Percentiles rank a stretch among this genome's conserved stretches.
Evolutionary conservation across 345 rosid species (phyloP).

Genomic region (Lepidium aucheri): DNA sequence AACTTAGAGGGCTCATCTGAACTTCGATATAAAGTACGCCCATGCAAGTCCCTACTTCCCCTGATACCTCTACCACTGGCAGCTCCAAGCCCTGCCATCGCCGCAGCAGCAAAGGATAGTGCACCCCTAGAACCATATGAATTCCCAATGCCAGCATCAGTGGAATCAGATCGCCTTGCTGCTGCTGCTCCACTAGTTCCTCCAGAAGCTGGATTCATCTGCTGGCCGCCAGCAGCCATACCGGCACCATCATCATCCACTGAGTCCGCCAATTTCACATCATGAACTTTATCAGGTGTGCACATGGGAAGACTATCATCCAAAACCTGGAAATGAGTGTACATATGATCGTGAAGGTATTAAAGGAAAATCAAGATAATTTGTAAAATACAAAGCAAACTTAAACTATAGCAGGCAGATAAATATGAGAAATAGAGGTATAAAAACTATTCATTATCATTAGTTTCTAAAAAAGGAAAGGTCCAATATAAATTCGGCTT

Average conservation of each 20-base stretch:
- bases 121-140: constrained; percentile 88
- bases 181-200: constrained; percentile 74
- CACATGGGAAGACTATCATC: constrained; percentile 89
- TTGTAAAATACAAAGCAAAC: not conserved
- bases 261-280: constrained; percentile 85
- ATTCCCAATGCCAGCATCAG: constrained; percentile 60
- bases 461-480: not conserved
- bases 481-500: not conserved
- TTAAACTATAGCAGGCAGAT: not conserved
- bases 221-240: constrained; percentile 48
- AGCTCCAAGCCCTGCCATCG: constrained; percentile 97
- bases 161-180: constrained; percentile 62
- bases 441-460: not conserved
- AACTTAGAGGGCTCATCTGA: constrained; percentile 73
- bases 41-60: constrained; percentile 87
- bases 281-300: constrained; percentile 92
- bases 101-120: constrained; percentile 95
- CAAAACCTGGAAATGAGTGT: constrained; percentile 46
- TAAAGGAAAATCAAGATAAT: not conserved
- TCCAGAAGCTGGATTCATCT: constrained; percentile 58
- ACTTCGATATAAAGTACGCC: constrained; percentile 56
- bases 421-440: not conserved
- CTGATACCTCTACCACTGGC: constrained; percentile 88
- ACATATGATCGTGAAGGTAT: not conserved
- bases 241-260: constrained; percentile 49